Evolutionary conservation across 345 rosid species (phyloP), one percentile per base, ranked within the genome.

Genomic region (Pistacia vera): DNA sequence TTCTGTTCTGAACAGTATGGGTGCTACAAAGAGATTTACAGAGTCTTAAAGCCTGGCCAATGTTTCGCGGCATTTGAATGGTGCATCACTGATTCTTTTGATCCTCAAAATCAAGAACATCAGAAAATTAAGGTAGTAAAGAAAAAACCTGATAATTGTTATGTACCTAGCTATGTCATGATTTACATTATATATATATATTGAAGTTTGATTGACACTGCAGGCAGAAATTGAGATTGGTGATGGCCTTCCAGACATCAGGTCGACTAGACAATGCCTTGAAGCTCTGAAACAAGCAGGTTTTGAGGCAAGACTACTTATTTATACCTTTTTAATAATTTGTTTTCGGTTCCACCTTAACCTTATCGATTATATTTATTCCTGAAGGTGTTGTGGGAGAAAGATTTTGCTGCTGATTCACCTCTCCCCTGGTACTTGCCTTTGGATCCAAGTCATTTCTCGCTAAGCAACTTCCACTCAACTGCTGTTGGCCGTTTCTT

Each of bases 41-140:
- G 99, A 84, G 96, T 97, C 78, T 69, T 97, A 72, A 97, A 92
- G 89, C 98, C 99, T 1, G 99, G 97, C n/a, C 97, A 92, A 78
- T 85, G 75, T 79, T 94, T 97, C 72, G 97, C 96, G 72, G 97
- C 97, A 4, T 94, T 88, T 75, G 99, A 97, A 69, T 97, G 98
- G 98, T 94, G 99, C 88, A 91, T 92, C 97, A 94, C 99, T 64
- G 95, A 89, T 86, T 78, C 92, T 54, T 97, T 89, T 58, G 89
- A 94, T 88, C 97, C 97, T 66, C 44, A 66, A 11, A 90, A 92
- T 75, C 81, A 80, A 30, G 91, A 89, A 33, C 99, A 97, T 78
- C 89, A 90, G 79, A 91, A 85, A 56, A 88, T 97, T 51, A 94
- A 97, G 98, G 99, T 89, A 51, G 20, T 78, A 36, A 56, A 72